phyloP scores from a whole-genome alignment of 768 basidiomycete species.

The Boletus eberwhitei region DNA sequence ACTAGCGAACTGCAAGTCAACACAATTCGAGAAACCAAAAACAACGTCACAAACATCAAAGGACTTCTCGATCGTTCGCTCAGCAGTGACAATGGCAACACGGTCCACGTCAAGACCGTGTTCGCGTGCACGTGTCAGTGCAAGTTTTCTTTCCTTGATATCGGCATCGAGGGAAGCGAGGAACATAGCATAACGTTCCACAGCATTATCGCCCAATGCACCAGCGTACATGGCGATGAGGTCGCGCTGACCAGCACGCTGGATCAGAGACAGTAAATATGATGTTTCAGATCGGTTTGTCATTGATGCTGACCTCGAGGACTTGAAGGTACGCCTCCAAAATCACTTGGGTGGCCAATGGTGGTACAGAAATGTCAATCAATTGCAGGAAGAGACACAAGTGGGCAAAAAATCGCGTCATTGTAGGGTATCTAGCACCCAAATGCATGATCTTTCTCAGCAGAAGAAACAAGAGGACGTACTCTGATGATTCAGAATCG shows the following conservation, averaged over 20 bases:
- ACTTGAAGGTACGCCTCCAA: slow-evolving; percentile 86
- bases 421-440: slow-evolving; percentile 53
- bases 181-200: slow-evolving; percentile 90
- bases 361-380: slow-evolving; percentile 72
- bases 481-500: slow-evolving; percentile 53
- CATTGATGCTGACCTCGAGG: slow-evolving; percentile 57
- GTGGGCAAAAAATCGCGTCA: slow-evolving; percentile 92
- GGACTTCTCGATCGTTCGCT: slow-evolving; percentile 67
- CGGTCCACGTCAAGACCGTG: slow-evolving; percentile 80
- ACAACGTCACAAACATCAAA: slow-evolving; percentile 47
- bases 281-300: background rate
- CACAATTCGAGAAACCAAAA: slow-evolving; percentile 4
- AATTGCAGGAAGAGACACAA: slow-evolving; percentile 85
- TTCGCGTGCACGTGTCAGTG: slow-evolving; percentile 73
- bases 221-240: slow-evolving; percentile 94
- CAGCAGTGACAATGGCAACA: slow-evolving; percentile 79
- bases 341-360: slow-evolving; percentile 73
- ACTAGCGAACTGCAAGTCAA: slow-evolving; percentile 31
- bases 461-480: slow-evolving; percentile 25
- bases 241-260: slow-evolving; percentile 75
- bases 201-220: slow-evolving; percentile 84
- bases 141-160: slow-evolving; percentile 59
- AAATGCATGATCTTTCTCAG: background rate
- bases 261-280: background rate
- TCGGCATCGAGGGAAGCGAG: slow-evolving; percentile 72